phyloP scores from a whole-genome alignment of 2,329 filamentous ascomycete genomes.

The Talaromyces marneffei region DNA sequence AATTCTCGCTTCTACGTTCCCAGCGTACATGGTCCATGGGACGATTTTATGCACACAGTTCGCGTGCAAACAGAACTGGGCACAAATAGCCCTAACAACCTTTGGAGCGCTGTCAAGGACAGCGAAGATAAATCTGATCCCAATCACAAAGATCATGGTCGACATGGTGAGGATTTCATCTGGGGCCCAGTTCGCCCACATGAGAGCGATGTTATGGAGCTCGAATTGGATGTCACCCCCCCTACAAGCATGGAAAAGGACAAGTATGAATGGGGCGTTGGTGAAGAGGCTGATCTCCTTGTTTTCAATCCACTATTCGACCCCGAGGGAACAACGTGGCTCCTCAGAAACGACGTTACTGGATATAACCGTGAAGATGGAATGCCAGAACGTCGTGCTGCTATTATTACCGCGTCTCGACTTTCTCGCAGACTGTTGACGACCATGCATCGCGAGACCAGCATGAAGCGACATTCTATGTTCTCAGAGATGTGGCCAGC shows the following conservation, averaged over 20 bases:
- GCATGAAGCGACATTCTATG: slow-evolving; percentile 77
- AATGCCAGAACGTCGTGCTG: slow-evolving; percentile 65
- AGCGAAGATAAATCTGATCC: slow-evolving; percentile 19
- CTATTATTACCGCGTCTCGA: slow-evolving; percentile 82
- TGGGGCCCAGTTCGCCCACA: slow-evolving; percentile 77
- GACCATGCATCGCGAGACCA: slow-evolving; percentile 87
- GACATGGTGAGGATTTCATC: slow-evolving; percentile 56
- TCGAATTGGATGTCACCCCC: slow-evolving; percentile 66
- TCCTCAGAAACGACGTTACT: slow-evolving; percentile 74
- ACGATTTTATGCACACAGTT: slow-evolving; percentile 72
- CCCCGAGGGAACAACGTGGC: slow-evolving; percentile 79
- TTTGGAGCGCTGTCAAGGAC: slow-evolving; percentile 53
- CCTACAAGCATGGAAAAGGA: slow-evolving; percentile 71
- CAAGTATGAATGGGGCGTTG: slow-evolving; percentile 78
- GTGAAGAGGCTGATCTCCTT: slow-evolving; percentile 85
- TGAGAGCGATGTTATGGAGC: slow-evolving; percentile 64
- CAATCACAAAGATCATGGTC: slow-evolving; percentile 25
- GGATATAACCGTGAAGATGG: slow-evolving; percentile 65
- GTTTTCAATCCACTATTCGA: slow-evolving; percentile 90
- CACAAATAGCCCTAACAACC: slow-evolving; percentile 58
- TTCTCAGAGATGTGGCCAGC: slow-evolving; percentile 97
- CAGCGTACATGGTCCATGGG: slow-evolving; percentile 68
- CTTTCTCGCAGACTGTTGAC: slow-evolving; percentile 73
- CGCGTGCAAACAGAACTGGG: slow-evolving; percentile 69
- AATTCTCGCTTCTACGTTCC: slow-evolving; percentile 74